A percentile compares a stretch with the other conserved stretches of the same genome.
Conservation (phyloP, 768 basidiomycete species). For the Boletus rex-veris region DNA sequence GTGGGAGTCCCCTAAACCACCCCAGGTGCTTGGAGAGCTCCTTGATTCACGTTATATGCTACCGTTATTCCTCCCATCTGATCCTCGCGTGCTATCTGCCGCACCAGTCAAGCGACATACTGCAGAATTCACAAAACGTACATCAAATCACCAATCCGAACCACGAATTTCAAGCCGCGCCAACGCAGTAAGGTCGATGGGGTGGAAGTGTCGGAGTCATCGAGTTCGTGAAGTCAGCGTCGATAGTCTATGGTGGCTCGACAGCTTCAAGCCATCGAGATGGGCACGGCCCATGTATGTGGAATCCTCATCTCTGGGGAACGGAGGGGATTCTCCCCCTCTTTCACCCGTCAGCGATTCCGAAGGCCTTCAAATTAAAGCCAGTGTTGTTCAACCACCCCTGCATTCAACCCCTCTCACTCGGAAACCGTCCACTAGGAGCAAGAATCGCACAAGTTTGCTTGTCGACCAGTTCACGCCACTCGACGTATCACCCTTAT, state of each 20-base stretch:
- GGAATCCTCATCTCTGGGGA: constrained; percentile 36
- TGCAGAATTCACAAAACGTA: constrained; percentile 14
- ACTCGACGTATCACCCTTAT: constrained; percentile 14
- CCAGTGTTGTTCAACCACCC: constrained; percentile 31
- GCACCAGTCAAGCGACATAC: constrained; percentile 45
- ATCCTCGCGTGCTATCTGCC: constrained; percentile 74
- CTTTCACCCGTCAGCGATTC: constrained; percentile 33
- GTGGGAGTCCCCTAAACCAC: constrained; percentile 77
- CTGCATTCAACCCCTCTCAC: constrained; percentile 54
- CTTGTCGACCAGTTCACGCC: constrained; percentile 30
- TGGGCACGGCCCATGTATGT: constrained; percentile 46
- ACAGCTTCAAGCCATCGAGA: constrained; percentile 55
- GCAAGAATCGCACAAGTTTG: constrained; percentile 51
- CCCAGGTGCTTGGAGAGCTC: constrained; percentile 84
- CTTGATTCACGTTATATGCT: constrained; percentile 94
- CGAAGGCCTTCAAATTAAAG: constrained; percentile 35
- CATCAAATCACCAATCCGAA: constrained; percentile 23
- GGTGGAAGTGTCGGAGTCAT: constrained; percentile 58
- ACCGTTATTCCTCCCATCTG: constrained; percentile 77
- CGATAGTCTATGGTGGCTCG: constrained; percentile 65
- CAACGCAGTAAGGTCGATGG: constrained; percentile 41
- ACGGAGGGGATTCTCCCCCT: constrained; percentile 18
- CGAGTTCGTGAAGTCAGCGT: constrained; percentile 60
- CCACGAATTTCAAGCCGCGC: constrained; percentile 39
- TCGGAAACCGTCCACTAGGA: constrained; percentile 57